phyloP scores from a whole-genome alignment of 2,329 filamentous ascomycete genomes.

The Colletotrichum scovillei region DNA sequence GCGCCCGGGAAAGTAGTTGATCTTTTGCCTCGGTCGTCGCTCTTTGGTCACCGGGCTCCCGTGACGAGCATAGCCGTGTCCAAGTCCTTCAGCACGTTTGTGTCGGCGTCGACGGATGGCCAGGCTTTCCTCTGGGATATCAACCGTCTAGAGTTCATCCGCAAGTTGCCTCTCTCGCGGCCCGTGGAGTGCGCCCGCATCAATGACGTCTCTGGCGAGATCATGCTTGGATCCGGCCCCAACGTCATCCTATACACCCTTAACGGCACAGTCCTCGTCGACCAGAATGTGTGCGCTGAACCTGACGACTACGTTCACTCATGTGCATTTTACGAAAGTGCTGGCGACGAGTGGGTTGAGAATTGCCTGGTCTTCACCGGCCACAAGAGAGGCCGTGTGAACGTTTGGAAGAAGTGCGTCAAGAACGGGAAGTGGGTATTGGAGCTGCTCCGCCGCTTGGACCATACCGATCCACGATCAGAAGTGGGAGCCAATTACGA shows the following conservation, averaged over 20 bases:
- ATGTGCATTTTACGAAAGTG: constrained; percentile 93
- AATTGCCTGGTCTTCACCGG: constrained; percentile 89
- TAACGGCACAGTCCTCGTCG: constrained; percentile 85
- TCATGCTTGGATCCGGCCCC: constrained; percentile 83
- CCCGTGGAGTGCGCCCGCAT: constrained; percentile 81
- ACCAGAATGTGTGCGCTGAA: constrained; percentile 80
- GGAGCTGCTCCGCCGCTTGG: constrained; percentile 82
- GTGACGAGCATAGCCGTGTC: constrained; percentile 87
- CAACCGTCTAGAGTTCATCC: constrained; percentile 88
- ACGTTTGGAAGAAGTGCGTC: constrained; percentile 74
- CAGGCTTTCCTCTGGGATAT: constrained; percentile 93
- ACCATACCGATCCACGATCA: constrained; percentile 78
- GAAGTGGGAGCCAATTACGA: constrained; percentile 68
- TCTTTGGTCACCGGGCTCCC: constrained; percentile 91
- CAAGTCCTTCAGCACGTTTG: constrained; percentile 86
- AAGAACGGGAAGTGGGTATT: constrained; percentile 77
- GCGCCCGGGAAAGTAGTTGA: constrained; percentile 78
- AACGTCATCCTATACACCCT: constrained; percentile 85
- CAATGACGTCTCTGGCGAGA: constrained; percentile 91
- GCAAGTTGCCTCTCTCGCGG: constrained; percentile 72
- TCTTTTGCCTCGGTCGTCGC: constrained; percentile 78
- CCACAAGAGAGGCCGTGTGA: constrained; percentile 85
- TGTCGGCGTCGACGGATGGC: constrained; percentile 86
- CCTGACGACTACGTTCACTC: constrained; percentile 82
- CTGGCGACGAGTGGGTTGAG: constrained; percentile 91